phyloP scores from a whole-genome alignment of 768 basidiomycete genomes.

The Trametes cubensis region DNA sequence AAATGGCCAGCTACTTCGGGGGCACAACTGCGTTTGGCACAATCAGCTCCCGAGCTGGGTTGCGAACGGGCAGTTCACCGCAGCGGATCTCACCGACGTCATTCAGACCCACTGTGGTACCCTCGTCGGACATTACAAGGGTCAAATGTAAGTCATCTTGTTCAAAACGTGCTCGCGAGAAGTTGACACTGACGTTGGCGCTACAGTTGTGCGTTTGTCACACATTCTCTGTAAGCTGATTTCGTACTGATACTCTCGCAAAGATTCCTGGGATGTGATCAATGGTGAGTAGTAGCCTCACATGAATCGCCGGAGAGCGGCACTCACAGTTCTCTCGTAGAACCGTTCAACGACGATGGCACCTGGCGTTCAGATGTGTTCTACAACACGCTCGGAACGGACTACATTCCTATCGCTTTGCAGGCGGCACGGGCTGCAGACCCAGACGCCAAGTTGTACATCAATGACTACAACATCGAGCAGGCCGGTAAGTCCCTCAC shows the following conservation, averaged over 20 bases:
- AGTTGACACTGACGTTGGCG: background rate
- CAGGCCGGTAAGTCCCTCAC: conserved; percentile 20
- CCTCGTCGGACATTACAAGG: conserved; percentile 55
- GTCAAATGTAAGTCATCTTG: conserved; percentile 44
- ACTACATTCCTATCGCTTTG: conserved; percentile 55
- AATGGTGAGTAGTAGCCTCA: conserved; percentile 39
- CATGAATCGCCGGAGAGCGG: background rate
- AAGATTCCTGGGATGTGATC: conserved; percentile 56
- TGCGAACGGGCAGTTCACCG: conserved; percentile 44
- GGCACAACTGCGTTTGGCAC: conserved; percentile 50
- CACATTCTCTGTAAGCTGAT: background rate
- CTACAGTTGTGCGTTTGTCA: conserved; percentile 24
- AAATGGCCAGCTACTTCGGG: conserved; percentile 52
- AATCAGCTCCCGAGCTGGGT: conserved; percentile 58
- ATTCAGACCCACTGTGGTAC: conserved; percentile 52
- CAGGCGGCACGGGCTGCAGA: conserved; percentile 57
- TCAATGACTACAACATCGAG: conserved; percentile 46
- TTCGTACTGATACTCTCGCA: background rate
- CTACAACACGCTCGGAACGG: conserved; percentile 50
- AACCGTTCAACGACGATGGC: conserved; percentile 64
- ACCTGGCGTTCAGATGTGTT: conserved; percentile 56
- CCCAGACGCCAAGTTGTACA: conserved; percentile 58
- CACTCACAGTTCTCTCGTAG: background rate
- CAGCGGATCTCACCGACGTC: conserved; percentile 45
- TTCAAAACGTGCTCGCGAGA: background rate